Evolutionary conservation across 805 yeast genomes (phyloP).

Genomic region (Candida endomychidarum): DNA sequence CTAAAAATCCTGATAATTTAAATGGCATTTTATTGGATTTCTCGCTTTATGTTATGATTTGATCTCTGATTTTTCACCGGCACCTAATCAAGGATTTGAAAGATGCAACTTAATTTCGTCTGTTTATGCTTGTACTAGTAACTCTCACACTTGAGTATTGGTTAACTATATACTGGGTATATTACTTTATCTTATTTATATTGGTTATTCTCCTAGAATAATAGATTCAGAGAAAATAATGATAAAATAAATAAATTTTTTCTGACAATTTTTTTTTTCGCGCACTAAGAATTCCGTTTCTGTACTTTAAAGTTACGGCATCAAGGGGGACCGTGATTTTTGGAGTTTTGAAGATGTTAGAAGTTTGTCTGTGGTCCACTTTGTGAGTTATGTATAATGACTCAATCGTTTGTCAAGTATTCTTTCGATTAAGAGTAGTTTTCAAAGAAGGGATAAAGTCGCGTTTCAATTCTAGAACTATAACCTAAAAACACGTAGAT

Average conservation of each 20-base stretch:
- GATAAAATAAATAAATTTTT: constrained; percentile 6
- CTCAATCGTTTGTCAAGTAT: too few species aligned
- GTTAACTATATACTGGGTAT: not conserved
- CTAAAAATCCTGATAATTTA: constrained; percentile 51
- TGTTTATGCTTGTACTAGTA: not conserved
- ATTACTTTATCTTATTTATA: not conserved
- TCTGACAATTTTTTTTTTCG: not conserved
- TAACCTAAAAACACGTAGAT: too few species aligned
- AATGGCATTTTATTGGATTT: constrained; percentile 38
- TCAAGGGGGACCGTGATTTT: too few species aligned
- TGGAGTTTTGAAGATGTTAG: too few species aligned
- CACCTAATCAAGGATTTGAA: not conserved
- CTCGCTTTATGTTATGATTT: not conserved
- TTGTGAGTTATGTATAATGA: too few species aligned
- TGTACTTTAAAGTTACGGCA: too few species aligned
- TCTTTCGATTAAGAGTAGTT: too few species aligned
- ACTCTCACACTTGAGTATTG: constrained; percentile 2
- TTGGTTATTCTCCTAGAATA: not conserved
- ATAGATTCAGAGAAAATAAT: constrained; percentile 3
- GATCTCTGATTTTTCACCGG: not conserved
- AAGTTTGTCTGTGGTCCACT: too few species aligned
- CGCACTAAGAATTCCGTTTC: not conserved
- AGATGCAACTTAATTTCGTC: not conserved
- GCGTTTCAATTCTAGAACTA: constrained; percentile 8
- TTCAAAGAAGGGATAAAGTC: not conserved